phyloP scores from a whole-genome alignment of 768 basidiomycete genomes.

The Tubosaeta sp. region DNA sequence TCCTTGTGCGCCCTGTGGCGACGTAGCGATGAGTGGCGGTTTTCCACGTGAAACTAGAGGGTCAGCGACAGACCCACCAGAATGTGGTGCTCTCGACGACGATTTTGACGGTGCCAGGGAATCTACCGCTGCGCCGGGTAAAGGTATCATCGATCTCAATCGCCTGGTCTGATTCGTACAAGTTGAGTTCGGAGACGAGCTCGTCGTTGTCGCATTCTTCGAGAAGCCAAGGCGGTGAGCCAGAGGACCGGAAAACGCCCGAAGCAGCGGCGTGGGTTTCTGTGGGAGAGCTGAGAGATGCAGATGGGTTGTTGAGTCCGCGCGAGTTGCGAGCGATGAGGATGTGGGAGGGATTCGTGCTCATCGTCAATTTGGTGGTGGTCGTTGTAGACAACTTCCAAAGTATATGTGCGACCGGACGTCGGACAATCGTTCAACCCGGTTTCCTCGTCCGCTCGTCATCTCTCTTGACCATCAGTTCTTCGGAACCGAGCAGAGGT shows the following conservation, averaged over 20 bases:
- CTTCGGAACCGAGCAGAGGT: background rate
- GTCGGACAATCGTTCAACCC: background rate
- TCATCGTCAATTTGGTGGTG: slow-evolving; percentile 7
- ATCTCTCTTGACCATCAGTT: background rate
- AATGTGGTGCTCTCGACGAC: slow-evolving; percentile 86
- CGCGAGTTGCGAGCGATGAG: slow-evolving; percentile 85
- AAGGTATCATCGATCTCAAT: slow-evolving; percentile 85
- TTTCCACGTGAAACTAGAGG: background rate
- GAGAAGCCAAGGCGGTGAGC: slow-evolving; percentile 75
- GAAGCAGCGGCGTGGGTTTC: slow-evolving; percentile 87
- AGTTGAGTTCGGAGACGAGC: slow-evolving; percentile 62
- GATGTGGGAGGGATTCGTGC: slow-evolving; percentile 73
- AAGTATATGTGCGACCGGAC: background rate
- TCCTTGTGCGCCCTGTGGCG: slow-evolving; percentile 81
- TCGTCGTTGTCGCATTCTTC: slow-evolving; percentile 73
- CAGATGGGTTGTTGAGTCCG: slow-evolving; percentile 69
- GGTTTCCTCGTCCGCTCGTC: background rate
- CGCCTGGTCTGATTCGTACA: slow-evolving; percentile 60
- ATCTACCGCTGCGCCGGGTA: slow-evolving; percentile 48
- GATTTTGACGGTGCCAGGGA: slow-evolving; percentile 89
- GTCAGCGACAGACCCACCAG: slow-evolving; percentile 53
- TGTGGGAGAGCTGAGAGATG: slow-evolving; percentile 77
- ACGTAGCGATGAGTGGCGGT: slow-evolving; percentile 5
- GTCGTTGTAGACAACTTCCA: background rate
- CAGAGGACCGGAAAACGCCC: slow-evolving; percentile 78